Percentiles rank a stretch among this genome's conserved stretches.
Conservation (phyloP, 139 green algal species). For the Chlorella sp. region DNA sequence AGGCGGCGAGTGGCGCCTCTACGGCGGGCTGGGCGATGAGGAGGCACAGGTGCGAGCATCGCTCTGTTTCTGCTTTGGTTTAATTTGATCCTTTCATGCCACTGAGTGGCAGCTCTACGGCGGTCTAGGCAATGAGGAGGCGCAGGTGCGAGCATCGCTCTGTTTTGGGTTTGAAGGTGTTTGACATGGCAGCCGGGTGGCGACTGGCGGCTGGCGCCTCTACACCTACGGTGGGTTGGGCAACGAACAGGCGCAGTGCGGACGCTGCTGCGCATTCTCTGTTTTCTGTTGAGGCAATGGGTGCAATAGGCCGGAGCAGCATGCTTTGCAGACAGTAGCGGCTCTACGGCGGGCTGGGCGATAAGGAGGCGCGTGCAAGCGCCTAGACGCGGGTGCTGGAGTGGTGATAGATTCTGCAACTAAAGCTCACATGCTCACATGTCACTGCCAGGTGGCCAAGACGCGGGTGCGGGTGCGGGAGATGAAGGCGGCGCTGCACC, state of each 20-base stretch:
- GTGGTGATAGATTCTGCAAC: too few species aligned
- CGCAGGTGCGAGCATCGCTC: not conserved
- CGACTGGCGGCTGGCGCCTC: constrained; percentile 30
- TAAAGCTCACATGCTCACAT: not conserved
- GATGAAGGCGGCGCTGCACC: constrained; percentile 28
- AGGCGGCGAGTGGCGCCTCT: constrained; percentile 29
- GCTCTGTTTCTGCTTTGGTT: not conserved
- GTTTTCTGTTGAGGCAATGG: too few species aligned
- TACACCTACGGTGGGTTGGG: constrained; percentile 38
- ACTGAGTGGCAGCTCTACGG: constrained; percentile 18
- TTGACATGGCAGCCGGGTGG: constrained; percentile 8
- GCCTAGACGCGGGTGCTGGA: too few species aligned
- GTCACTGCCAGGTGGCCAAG: constrained; percentile 20
- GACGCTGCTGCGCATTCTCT: not conserved
- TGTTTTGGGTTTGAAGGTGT: not conserved
- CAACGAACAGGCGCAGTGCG: constrained; percentile 1
- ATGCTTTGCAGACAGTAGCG: too few species aligned
- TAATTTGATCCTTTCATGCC: not conserved
- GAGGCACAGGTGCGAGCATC: constrained; percentile 3
- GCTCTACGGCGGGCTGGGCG: constrained; percentile 29
- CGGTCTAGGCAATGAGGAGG: constrained; percentile 21
- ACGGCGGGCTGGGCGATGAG: constrained; percentile 28
- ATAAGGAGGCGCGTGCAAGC: not conserved
- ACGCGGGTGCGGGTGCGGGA: constrained; percentile 34
- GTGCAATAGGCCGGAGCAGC: too few species aligned